Conservation (phyloP, 164 flowering plant species). For the Magnolia officinalis region DNA sequence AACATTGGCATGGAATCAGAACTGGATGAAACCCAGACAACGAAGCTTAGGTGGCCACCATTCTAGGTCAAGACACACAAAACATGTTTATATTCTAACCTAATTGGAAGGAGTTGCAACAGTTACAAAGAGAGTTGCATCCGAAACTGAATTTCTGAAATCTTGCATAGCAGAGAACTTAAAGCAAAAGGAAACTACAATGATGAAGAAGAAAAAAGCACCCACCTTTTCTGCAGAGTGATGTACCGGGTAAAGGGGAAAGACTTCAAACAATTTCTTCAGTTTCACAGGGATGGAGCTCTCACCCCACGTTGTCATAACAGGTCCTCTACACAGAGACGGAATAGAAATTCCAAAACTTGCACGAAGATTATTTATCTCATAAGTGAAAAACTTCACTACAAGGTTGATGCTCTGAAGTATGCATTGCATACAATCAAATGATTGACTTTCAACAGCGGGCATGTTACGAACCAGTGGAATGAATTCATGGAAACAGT, state of each 20-base stretch:
- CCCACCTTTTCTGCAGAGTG: constrained; percentile 56
- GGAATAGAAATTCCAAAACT: constrained; percentile 18
- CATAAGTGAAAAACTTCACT: constrained; percentile 34
- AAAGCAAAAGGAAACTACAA: not conserved
- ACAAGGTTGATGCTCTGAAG: constrained; percentile 66
- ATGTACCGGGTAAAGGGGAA: constrained; percentile 54
- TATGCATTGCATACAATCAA: constrained; percentile 59
- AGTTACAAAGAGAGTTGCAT: too few relatives aligned
- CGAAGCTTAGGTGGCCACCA: too few relatives aligned
- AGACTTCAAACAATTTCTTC: constrained; percentile 52
- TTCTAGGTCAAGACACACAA: too few relatives aligned
- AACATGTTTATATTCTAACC: too few relatives aligned
- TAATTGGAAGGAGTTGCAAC: too few relatives aligned
- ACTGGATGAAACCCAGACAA: too few relatives aligned
- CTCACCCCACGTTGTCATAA: constrained; percentile 22
- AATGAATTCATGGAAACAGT: constrained; percentile 61
- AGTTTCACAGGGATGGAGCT: constrained; percentile 27
- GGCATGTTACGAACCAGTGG: constrained; percentile 32
- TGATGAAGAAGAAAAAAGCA: not conserved
- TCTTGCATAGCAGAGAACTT: too few relatives aligned
- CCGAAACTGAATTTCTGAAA: too few relatives aligned
- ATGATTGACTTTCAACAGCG: constrained; percentile 48
- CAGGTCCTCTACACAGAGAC: constrained; percentile 6
- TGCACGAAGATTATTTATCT: constrained; percentile 14
- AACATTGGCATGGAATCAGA: too few relatives aligned